Percentiles rank a stretch among this genome's conserved stretches.
phyloP scores from a whole-genome alignment of 441 rosid species.

The Brassica hybrid region DNA sequence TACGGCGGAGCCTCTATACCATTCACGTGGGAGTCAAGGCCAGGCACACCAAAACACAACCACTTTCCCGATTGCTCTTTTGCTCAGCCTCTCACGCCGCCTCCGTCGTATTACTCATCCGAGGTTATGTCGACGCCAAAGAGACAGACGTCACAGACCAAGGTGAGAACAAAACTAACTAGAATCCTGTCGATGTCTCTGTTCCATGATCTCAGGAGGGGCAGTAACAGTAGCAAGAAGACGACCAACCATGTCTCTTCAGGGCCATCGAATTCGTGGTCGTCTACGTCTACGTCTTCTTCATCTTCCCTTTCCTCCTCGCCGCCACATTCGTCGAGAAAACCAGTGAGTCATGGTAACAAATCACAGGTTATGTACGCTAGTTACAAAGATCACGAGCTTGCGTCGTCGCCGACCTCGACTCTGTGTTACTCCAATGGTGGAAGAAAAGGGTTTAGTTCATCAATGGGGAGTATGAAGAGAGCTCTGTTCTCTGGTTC shows the following conservation, averaged over 20 bases:
- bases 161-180: slow-evolving; percentile 38
- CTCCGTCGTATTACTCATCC: slow-evolving; percentile 59
- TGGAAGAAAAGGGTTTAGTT: slow-evolving; percentile 32
- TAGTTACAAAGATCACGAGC: slow-evolving; percentile 29
- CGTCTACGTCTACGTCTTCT: slow-evolving; percentile 46
- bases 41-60: slow-evolving; percentile 78
- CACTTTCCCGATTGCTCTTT: slow-evolving; percentile 32
- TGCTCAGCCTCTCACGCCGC: slow-evolving; percentile 63
- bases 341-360: slow-evolving; percentile 3
- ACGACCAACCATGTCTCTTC: slow-evolving; percentile 24
- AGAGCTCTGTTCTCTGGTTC: slow-evolving; percentile 25
- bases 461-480: slow-evolving; percentile 35
- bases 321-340: slow-evolving; percentile 15
- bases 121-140: slow-evolving; percentile 39
- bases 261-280: slow-evolving; percentile 45
- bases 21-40: slow-evolving; percentile 79
- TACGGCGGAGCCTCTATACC: slow-evolving; percentile 70
- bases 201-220: slow-evolving; percentile 38
- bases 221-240: slow-evolving; percentile 30
- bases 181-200: slow-evolving; percentile 32
- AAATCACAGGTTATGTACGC: slow-evolving; percentile 22
- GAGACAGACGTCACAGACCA: slow-evolving; percentile 34
- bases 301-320: slow-evolving; percentile 44
- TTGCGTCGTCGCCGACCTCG: slow-evolving; percentile 30
- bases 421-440: slow-evolving; percentile 36